Conservation (phyloP, 305 asterid species). For the Ilex paraguariensis region DNA sequence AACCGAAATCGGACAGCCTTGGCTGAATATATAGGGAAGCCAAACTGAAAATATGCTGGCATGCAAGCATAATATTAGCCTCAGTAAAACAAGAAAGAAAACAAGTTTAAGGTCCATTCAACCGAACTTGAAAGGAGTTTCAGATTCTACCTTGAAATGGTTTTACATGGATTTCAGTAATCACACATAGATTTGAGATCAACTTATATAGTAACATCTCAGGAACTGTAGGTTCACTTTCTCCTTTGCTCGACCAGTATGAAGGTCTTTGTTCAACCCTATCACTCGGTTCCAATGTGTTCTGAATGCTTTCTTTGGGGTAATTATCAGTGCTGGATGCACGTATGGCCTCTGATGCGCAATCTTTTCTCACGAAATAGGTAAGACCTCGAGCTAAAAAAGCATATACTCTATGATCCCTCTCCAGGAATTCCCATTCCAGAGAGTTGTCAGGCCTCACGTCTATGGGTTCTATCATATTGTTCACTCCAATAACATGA, state of each 20-base stretch:
- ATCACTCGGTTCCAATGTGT: conserved; percentile 53
- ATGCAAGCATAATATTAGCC: conserved; percentile 12
- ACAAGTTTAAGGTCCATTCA: conserved; percentile 3
- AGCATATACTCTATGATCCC: conserved; percentile 56
- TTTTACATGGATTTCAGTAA: conserved; percentile 60
- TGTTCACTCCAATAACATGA: conserved; percentile 29
- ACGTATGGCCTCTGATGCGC: conserved; percentile 48
- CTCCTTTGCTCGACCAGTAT: conserved; percentile 85
- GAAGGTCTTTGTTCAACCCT: conserved; percentile 51
- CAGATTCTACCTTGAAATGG: conserved; percentile 65
- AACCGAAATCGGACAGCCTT: conserved; percentile 59
- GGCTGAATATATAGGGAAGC: conserved; percentile 69
- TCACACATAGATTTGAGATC: conserved; percentile 47
- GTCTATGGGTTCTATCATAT: conserved; percentile 20
- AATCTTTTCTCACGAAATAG: conserved; percentile 26
- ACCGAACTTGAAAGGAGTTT: background rate
- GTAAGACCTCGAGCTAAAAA: conserved; percentile 36
- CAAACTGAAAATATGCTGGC: conserved; percentile 71
- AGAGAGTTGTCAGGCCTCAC: conserved; percentile 20
- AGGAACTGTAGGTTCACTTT: conserved; percentile 41
- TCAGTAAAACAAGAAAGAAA: conserved; percentile 17
- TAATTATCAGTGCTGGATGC: conserved; percentile 79
- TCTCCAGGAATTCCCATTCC: conserved; percentile 36
- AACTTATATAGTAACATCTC: conserved; percentile 58
- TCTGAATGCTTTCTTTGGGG: conserved; percentile 62